Conservation (phyloP, 2,329 filamentous ascomycete species). For the Colletotrichum sp. region DNA sequence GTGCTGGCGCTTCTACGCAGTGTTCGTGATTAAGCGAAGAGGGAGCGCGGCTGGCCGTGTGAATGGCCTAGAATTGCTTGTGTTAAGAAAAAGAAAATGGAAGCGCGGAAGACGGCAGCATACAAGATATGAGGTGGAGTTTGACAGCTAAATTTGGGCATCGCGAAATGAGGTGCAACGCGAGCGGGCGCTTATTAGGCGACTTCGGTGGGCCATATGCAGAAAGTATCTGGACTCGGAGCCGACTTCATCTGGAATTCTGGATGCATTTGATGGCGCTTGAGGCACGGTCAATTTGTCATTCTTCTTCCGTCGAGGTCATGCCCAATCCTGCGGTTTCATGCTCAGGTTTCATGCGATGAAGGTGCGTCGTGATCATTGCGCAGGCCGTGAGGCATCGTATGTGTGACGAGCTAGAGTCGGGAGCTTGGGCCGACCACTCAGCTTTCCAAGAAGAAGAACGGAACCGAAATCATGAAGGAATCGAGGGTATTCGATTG, state of each 20-base stretch:
- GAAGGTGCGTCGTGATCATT: not conserved
- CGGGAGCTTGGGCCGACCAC: not conserved
- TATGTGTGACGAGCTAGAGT: not conserved
- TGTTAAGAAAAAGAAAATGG: not conserved
- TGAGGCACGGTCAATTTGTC: not conserved
- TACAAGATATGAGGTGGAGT: not conserved
- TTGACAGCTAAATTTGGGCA: not conserved
- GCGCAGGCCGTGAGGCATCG: not conserved
- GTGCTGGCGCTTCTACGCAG: conserved; percentile 1
- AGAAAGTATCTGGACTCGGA: not conserved
- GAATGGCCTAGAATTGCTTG: not conserved
- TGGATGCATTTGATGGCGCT: not conserved
- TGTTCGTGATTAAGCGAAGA: not conserved
- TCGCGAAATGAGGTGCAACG: not conserved
- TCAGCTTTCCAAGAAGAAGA: not conserved
- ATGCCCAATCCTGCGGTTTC: not conserved
- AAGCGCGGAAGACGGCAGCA: not conserved
- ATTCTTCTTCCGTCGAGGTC: not conserved
- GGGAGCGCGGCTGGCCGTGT: not conserved
- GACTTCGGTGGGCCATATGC: not conserved
- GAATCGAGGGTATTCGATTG: not conserved
- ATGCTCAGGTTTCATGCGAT: not conserved
- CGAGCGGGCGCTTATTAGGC: conserved; percentile 3
- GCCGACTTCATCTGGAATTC: not conserved
- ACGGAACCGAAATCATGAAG: not conserved